These are phyloP conservation scores for Pueraria montana DNA, from an alignment of 306 rosid genomes.

Conservation along the genomic window DNA sequence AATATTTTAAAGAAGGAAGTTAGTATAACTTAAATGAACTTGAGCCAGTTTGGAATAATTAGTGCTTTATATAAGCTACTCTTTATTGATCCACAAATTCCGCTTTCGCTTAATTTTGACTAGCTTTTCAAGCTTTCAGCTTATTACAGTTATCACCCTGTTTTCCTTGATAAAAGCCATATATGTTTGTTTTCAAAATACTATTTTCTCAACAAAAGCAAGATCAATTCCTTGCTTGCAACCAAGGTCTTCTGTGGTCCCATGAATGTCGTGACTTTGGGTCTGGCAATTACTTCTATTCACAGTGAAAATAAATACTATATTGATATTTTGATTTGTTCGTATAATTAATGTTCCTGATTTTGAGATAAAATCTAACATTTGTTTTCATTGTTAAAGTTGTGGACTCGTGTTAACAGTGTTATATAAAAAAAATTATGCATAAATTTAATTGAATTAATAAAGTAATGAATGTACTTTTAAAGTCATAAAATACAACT, in stretches of 20 bases:
- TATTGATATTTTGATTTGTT: too few species aligned
- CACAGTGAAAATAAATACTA: not conserved
- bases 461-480: too few species aligned
- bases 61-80: slow-evolving; percentile 12
- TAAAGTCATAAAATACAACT: too few species aligned
- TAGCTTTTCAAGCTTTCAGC: slow-evolving; percentile 34
- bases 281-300: not conserved
- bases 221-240: slow-evolving; percentile 60
- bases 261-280: slow-evolving; percentile 43
- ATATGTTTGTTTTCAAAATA: not conserved
- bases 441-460: too few species aligned
- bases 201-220: not conserved
- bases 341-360: not conserved
- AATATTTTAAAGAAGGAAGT: too few species aligned
- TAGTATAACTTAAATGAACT: not conserved
- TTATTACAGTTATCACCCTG: not conserved
- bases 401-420: too few species aligned
- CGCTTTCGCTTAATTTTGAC: slow-evolving; percentile 51
- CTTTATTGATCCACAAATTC: slow-evolving; percentile 25
- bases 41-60: not conserved
- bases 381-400: too few species aligned
- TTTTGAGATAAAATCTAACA: not conserved
- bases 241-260: slow-evolving; percentile 48
- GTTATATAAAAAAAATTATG: too few species aligned
- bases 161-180: not conserved